These are phyloP conservation scores for Boeremia exigua DNA, from an alignment of 2,329 filamentous ascomycete species.

Conservation along the genomic window DNA sequence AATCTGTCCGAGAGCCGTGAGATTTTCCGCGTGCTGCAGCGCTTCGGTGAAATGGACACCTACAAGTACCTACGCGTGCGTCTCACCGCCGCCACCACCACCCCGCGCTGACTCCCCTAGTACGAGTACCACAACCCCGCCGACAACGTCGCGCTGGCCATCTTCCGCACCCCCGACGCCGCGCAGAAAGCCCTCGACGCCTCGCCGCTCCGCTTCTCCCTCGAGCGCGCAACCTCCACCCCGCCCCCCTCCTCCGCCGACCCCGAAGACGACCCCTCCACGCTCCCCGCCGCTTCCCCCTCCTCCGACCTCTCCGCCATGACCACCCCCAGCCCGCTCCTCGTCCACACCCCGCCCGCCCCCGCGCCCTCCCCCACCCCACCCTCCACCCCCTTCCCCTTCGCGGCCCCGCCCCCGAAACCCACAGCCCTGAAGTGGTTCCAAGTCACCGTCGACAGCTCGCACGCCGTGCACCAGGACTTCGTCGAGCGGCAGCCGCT, in stretches of 20 bases:
- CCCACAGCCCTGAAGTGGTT: conserved; percentile 44
- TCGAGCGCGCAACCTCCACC: conserved; percentile 39
- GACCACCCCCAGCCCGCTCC: conserved; percentile 35
- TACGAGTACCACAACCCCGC: conserved; percentile 52
- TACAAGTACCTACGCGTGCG: conserved; percentile 54
- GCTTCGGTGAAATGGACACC: conserved; percentile 57
- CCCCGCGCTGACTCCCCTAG: conserved; percentile 23
- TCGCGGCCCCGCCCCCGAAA: conserved; percentile 10
- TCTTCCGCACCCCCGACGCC: conserved; percentile 51
- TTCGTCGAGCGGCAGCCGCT: conserved; percentile 47
- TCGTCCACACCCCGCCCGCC: neutral
- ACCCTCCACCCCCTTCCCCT: conserved; percentile 31
- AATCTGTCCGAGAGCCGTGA: conserved; percentile 58
- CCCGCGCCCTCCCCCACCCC: neutral
- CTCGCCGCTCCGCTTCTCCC: conserved; percentile 55
- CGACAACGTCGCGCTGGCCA: conserved; percentile 54
- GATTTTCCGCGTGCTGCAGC: conserved; percentile 55
- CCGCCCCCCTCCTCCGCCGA: conserved; percentile 9
- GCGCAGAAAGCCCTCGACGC: conserved; percentile 52
- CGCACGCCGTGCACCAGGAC: conserved; percentile 50
- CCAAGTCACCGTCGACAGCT: conserved; percentile 50
- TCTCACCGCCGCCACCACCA: neutral
- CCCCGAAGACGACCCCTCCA: conserved; percentile 19
- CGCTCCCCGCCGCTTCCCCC: conserved; percentile 1
- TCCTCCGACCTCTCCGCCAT: conserved; percentile 37